Evolutionary conservation across 2,329 filamentous ascomycete genomes (phyloP).

Genomic region (Hypoxylon sp.): DNA sequence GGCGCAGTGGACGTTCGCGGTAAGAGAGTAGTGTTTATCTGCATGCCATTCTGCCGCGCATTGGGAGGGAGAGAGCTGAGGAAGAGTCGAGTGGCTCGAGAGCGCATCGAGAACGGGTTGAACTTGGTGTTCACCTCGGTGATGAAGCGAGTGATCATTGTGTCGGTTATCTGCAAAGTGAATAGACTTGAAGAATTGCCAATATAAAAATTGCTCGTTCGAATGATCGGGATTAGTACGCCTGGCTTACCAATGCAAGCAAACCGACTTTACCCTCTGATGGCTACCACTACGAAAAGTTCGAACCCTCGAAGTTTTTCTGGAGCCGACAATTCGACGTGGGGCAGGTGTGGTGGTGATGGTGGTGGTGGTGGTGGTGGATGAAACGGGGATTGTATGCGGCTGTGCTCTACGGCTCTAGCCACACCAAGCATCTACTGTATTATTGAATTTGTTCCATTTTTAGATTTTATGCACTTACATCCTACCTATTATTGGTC

Average conservation of each 20-base stretch:
- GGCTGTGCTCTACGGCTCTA: conserved; percentile 8
- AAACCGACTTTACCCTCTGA: conserved; percentile 20
- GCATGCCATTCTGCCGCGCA: conserved; percentile 80
- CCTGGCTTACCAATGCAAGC: conserved; percentile 17
- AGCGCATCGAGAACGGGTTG: conserved; percentile 87
- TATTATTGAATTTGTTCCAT: no score
- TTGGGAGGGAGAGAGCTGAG: conserved; percentile 86
- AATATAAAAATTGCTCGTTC: neutral
- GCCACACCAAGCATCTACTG: conserved; percentile 5
- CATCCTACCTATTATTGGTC: no score
- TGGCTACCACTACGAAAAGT: conserved; percentile 6
- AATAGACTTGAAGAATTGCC: neutral
- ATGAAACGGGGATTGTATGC: neutral
- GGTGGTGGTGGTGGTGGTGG: neutral
- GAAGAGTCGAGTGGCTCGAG: conserved; percentile 89
- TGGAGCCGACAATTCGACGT: conserved; percentile 23
- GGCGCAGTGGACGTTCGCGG: conserved; percentile 77
- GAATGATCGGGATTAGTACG: neutral
- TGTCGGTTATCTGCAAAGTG: conserved; percentile 46
- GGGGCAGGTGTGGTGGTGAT: conserved; percentile 19
- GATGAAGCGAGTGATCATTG: conserved; percentile 89
- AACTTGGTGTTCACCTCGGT: conserved; percentile 90
- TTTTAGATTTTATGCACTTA: no score
- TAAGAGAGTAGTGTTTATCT: conserved; percentile 83
- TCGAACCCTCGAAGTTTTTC: conserved; percentile 36